Percentiles rank a stretch among this genome's conserved stretches.
These are phyloP conservation scores for Candida labiduridarum DNA, from an alignment of 1,139 yeast species.

Conservation along the genomic window DNA sequence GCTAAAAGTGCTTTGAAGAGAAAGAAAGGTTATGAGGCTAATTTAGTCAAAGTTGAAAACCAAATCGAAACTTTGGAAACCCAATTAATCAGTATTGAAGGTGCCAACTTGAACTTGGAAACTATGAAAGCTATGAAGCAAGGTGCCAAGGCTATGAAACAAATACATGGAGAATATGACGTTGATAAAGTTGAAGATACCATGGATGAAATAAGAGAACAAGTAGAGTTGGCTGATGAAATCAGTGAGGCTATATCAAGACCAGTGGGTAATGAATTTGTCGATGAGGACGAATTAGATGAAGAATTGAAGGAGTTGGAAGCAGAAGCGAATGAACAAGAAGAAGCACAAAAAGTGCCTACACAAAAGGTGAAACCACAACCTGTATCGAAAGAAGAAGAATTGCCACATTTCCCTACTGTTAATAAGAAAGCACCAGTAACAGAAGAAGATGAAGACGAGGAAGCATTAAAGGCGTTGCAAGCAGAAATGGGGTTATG, in stretches of 20 bases:
- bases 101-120: slow-evolving; percentile 93
- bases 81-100: slow-evolving; percentile 87
- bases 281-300: slow-evolving; percentile 81
- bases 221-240: slow-evolving; percentile 92
- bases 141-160: slow-evolving; percentile 96
- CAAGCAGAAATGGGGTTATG: slow-evolving; percentile 95
- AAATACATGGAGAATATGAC: slow-evolving; percentile 91
- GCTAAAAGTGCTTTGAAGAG: slow-evolving; percentile 89
- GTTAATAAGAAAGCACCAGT: slow-evolving; percentile 43
- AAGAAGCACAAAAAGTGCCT: slow-evolving; percentile 20
- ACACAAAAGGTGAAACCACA: slow-evolving; percentile 20
- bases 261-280: slow-evolving; percentile 78
- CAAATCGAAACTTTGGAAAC: slow-evolving; percentile 90
- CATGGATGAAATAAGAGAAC: slow-evolving; percentile 98
- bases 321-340: slow-evolving; percentile 68
- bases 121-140: slow-evolving; percentile 99
- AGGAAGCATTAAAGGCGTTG: slow-evolving; percentile 83
- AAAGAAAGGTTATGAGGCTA: slow-evolving; percentile 79
- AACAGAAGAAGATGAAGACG: slow-evolving; percentile 79
- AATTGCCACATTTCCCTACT: slow-evolving; percentile 52
- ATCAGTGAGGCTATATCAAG: slow-evolving; percentile 94
- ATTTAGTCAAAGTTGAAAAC: slow-evolving; percentile 78
- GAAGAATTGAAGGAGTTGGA: slow-evolving; percentile 90
- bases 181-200: slow-evolving; percentile 96
- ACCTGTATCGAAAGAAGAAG: slow-evolving; percentile 19